Percentiles rank a stretch among this genome's conserved stretches.
These are phyloP conservation scores for Moricandia moricandioides DNA, from an alignment of 345 rosid species.

Conservation along the genomic window DNA sequence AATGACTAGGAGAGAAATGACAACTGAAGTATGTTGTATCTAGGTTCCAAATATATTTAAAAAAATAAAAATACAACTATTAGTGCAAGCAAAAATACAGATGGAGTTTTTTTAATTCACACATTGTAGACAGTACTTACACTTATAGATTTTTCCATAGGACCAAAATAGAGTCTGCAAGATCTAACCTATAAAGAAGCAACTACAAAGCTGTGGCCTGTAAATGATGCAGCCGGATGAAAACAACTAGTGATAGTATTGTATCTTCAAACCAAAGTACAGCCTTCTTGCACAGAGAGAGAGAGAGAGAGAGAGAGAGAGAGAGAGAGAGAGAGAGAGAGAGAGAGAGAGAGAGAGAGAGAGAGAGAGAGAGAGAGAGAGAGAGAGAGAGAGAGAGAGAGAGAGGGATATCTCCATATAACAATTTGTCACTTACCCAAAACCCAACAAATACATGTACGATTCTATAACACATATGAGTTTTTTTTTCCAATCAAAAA, in stretches of 20 bases:
- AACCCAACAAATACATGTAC: not conserved
- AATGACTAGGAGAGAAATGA: constrained; percentile 77
- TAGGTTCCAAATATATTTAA: constrained; percentile 78
- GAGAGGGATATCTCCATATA: not conserved
- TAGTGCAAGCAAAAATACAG: constrained; percentile 10
- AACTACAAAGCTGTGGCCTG: constrained; percentile 69
- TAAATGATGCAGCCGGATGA: constrained; percentile 83
- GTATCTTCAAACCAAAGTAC: constrained; percentile 84
- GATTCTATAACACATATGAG: not conserved
- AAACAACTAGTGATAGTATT: constrained; percentile 58
- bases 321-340: too few relatives aligned
- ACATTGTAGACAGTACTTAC: constrained; percentile 36
- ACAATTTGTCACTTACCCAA: not conserved
- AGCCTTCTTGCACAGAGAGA: constrained; percentile 55
- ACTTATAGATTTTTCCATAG: constrained; percentile 84
- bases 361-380: too few relatives aligned
- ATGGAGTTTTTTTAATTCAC: not conserved
- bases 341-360: too few relatives aligned
- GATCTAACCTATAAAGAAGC: constrained; percentile 86
- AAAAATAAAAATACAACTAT: not conserved
- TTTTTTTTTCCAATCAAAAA: not conserved
- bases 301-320: not conserved
- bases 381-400: too few relatives aligned
- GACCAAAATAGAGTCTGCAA: constrained; percentile 85
- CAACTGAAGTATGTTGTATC: constrained; percentile 80